Percentiles rank a stretch among this genome's conserved stretches.
Conservation (phyloP, 768 basidiomycete species). For the Panus rudis region DNA sequence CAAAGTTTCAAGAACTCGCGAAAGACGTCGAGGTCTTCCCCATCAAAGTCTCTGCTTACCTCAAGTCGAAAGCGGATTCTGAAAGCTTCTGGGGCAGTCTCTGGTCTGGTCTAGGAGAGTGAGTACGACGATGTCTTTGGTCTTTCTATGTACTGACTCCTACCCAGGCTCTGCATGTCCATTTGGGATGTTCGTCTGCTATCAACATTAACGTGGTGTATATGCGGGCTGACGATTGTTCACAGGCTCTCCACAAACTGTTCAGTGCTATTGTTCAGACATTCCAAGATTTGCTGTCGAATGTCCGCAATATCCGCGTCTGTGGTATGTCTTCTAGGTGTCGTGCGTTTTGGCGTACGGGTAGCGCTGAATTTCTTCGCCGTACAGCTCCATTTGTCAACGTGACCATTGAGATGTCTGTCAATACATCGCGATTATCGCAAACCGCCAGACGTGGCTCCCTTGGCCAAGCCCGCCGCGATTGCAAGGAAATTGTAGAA, state of each 20-base stretch:
- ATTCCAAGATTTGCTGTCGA: slow-evolving; percentile 18
- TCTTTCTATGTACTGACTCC: background rate
- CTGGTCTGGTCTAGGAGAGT: slow-evolving; percentile 22
- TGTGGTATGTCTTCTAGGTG: slow-evolving; percentile 2
- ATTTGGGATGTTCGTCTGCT: slow-evolving; percentile 17
- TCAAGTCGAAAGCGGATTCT: slow-evolving; percentile 20
- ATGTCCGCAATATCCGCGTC: slow-evolving; percentile 18
- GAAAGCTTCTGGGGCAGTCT: slow-evolving; percentile 13
- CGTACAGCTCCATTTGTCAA: background rate
- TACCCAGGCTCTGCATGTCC: slow-evolving; percentile 17
- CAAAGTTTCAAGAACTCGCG: slow-evolving; percentile 16
- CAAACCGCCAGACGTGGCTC: background rate
- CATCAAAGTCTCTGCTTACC: slow-evolving; percentile 19
- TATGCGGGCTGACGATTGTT: background rate
- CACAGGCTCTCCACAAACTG: slow-evolving; percentile 15
- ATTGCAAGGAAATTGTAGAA: slow-evolving; percentile 16
- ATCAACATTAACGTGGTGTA: background rate
- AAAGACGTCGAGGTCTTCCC: slow-evolving; percentile 23
- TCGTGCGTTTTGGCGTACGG: slow-evolving; percentile 3
- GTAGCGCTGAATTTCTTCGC: background rate
- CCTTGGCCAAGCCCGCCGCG: slow-evolving; percentile 6
- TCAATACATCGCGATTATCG: background rate
- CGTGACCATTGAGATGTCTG: background rate
- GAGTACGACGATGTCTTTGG: slow-evolving; percentile 1
- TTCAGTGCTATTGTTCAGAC: slow-evolving; percentile 15